Evolutionary conservation across 108 stramenopile species (phyloP), one percentile per base, ranked within the genome.

Genomic region (Cyclostephanos tholiformis): DNA sequence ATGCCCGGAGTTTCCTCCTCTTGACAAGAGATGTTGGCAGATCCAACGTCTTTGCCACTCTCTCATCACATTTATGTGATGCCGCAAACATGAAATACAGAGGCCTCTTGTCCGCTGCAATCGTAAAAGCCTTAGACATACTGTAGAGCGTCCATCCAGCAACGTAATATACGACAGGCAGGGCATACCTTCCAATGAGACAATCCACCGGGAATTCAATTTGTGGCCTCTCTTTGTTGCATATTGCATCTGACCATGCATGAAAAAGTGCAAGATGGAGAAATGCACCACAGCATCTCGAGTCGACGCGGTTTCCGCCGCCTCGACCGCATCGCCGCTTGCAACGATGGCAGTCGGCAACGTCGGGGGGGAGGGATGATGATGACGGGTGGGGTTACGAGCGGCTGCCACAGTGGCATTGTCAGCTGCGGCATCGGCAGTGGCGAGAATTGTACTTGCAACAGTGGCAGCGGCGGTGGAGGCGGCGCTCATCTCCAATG

Each of bases 111-210:
- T 39, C 22, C 9, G 9, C 23, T 10, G 52, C 29, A 39, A 69
- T 46, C 9, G 55, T 69, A 12, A 29, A 19, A 19, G 68, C 68
- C 19, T 49, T 41, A 10, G 68, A 57, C 39, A 56, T 56, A 39
- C 68, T 52, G 22, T 57, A 29, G 29, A 69, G 53, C 1, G 55
- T 69, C 68, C 68, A 69, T 11, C 57, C 55, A 41, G 68, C 53
- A 10, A 60, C 58, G 22, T 69, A 69, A 25, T 69, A 69, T 8
- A 69, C 22, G 20, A 69, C 68, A 25, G 68, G 53, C 32, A n/a
- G 10, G 23, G 68, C 50, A 30, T 69, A 69, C 17, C 57, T 69
- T 19, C 52, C 58, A 14, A 69, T 55, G 11, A 69, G 22, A 53
- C 49, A 41, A 14, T 69, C 3, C 38, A 11, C 26, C 2, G 68